A percentile compares a stretch with the other conserved stretches of the same genome.
These are phyloP conservation scores for Cucumis hystrix DNA, from an alignment of 306 rosid genomes.

Conservation along the genomic window DNA sequence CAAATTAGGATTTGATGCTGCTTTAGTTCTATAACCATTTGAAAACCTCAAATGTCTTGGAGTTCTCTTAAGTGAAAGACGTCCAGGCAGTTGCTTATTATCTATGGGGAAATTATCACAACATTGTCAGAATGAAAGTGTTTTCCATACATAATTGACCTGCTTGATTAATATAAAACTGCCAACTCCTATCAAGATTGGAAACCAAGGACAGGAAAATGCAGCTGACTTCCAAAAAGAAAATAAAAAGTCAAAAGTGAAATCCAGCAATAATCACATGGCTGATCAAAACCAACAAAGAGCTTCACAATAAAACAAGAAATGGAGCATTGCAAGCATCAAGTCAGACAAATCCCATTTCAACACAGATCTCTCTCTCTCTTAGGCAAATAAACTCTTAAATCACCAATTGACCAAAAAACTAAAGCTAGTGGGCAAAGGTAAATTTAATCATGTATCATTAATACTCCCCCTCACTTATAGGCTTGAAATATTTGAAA, in stretches of 20 bases:
- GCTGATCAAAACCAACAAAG: background rate
- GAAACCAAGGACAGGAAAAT: background rate
- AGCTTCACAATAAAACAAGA: background rate
- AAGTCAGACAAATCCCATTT: too few relatives aligned
- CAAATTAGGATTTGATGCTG: conserved; percentile 22
- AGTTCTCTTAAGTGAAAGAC: conserved; percentile 24
- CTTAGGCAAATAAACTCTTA: too few relatives aligned
- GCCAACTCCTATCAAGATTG: background rate
- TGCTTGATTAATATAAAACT: background rate
- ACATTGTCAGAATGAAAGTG: background rate
- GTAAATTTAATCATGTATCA: too few relatives aligned
- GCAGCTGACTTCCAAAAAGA: too few relatives aligned
- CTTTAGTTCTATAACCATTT: conserved; percentile 46
- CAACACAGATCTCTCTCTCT: too few relatives aligned
- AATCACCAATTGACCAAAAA: too few relatives aligned
- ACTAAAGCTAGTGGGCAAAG: too few relatives aligned
- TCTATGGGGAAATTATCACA: too few relatives aligned
- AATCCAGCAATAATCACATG: background rate
- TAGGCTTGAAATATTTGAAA: too few relatives aligned
- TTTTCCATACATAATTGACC: background rate
- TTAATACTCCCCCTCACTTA: too few relatives aligned
- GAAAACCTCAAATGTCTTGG: conserved; percentile 30
- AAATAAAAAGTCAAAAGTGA: background rate
- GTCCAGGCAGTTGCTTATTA: conserved; percentile 26
- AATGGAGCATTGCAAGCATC: too few relatives aligned